Evolutionary conservation across 345 rosid species (phyloP).

Genomic region (Barbarea vulgaris): DNA sequence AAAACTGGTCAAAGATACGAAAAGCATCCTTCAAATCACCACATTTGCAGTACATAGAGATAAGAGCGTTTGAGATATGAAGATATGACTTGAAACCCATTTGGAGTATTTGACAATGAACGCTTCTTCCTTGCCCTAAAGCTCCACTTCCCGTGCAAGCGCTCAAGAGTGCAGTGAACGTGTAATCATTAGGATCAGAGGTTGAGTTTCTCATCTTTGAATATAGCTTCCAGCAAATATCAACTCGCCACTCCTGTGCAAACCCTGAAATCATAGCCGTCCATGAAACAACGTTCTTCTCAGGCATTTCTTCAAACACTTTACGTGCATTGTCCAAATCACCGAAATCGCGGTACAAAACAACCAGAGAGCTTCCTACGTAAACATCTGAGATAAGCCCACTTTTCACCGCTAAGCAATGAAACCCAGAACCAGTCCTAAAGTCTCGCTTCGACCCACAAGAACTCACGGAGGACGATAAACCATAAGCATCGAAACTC

Average conservation of each 20-base stretch:
- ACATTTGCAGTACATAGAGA: slow-evolving; percentile 87
- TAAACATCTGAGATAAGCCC: slow-evolving; percentile 64
- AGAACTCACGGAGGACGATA: slow-evolving; percentile 63
- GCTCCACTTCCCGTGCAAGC: slow-evolving; percentile 88
- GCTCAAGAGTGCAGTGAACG: slow-evolving; percentile 71
- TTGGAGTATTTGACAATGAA: slow-evolving; percentile 67
- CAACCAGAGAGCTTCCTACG: slow-evolving; percentile 72
- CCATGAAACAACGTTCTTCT: slow-evolving; percentile 82
- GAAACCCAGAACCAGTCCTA: slow-evolving; percentile 59
- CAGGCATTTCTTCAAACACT: slow-evolving; percentile 82
- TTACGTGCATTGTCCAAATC: slow-evolving; percentile 48
- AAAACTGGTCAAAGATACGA: slow-evolving; percentile 47
- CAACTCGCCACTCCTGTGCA: slow-evolving; percentile 72
- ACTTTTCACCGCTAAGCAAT: slow-evolving; percentile 54
- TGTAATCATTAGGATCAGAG: slow-evolving; percentile 70
- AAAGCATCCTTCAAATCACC: slow-evolving; percentile 63
- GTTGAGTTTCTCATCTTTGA: slow-evolving; percentile 60
- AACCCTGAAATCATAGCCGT: slow-evolving; percentile 78
- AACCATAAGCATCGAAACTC: slow-evolving; percentile 45
- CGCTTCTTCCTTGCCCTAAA: slow-evolving; percentile 74
- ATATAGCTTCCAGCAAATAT: slow-evolving; percentile 61
- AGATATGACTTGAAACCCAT: slow-evolving; percentile 64
- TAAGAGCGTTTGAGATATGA: slow-evolving; percentile 70
- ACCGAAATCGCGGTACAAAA: slow-evolving; percentile 56
- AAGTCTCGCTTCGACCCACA: slow-evolving; percentile 57